Conservation (phyloP, 768 basidiomycete species). For the Mycena filopes region DNA sequence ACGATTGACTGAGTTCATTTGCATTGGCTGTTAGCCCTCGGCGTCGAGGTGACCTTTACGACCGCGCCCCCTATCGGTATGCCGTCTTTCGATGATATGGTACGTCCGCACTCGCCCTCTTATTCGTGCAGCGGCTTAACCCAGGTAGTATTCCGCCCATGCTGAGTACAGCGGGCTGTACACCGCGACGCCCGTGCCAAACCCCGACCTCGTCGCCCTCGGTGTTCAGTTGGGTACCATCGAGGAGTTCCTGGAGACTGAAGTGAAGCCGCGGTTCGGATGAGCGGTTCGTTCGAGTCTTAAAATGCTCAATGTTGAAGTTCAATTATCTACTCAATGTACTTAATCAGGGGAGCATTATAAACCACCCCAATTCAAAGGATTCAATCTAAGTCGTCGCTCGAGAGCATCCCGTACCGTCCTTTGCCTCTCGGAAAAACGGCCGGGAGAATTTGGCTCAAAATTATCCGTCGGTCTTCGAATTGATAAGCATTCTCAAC, state of each 20-base stretch:
- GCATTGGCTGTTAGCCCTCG: conserved; percentile 34
- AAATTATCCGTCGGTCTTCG: too few species aligned
- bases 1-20: background rate
- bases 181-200: conserved; percentile 5
- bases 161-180: conserved; percentile 16
- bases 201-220: conserved; percentile 16
- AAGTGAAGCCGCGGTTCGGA: conserved; percentile 17
- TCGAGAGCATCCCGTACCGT: too few species aligned
- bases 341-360: too few species aligned
- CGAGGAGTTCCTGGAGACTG: conserved; percentile 14
- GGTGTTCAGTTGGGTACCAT: conserved; percentile 20
- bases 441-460: too few species aligned
- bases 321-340: too few species aligned
- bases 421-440: too few species aligned
- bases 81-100: conserved; percentile 1
- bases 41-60: conserved; percentile 11
- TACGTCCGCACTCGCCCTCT: background rate
- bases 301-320: too few species aligned
- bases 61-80: background rate
- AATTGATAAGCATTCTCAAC: too few species aligned
- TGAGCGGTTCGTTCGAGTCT: too few species aligned
- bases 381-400: too few species aligned
- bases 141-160: background rate
- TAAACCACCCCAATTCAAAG: too few species aligned
- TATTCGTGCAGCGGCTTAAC: background rate